Evolutionary conservation across 176 grass and related monocot species (phyloP).

Genomic region (Triticum aestivum): IWGSC_CS_RefSeq_v2.1 NC_057813.1:512481549-512482048

Average conservation of each 20-base stretch:
- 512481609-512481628: not conserved
- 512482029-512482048: not conserved
- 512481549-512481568: not conserved
- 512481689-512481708: not conserved
- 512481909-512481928: not conserved
- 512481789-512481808: not conserved
- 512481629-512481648: not conserved
- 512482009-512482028: not conserved
- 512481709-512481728: not conserved
- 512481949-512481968: not conserved
- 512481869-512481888: not conserved
- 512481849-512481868: not conserved
- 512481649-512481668: not conserved
- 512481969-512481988: not conserved
- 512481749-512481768: constrained; percentile 1
- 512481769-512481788: not conserved
- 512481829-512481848: not conserved
- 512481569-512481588: not conserved
- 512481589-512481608: not conserved
- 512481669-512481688: not conserved
- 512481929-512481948: not conserved
- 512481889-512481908: not conserved
- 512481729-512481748: not conserved
- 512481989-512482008: not conserved
- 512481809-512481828: not conserved